Base-by-base conservation (phyloP, 2,329 filamentous ascomycete species). In the Paecilomyces fulvus region DNA sequence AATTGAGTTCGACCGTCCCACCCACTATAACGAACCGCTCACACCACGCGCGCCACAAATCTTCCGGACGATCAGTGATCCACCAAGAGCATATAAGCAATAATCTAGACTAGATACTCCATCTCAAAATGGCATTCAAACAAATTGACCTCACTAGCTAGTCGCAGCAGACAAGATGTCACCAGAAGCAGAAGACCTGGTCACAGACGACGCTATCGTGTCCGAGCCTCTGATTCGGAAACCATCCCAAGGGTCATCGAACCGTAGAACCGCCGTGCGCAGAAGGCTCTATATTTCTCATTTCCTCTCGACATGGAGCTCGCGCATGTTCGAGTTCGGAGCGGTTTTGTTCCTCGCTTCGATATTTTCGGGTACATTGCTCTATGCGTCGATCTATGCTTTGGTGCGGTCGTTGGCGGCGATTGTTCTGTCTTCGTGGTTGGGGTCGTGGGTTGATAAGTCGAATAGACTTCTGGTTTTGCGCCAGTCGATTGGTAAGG, bases 371-470 rank as follows among this genome's bases (percentile, higher is more conserved):
- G 71, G 76, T 0, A 88, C 85, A 0, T 73, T 90, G 21, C 75
- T 87, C 21, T 86, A 83, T 33, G 78, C 85, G 56, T 89, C 86
- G 0, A 72, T 86, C n/a, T 90, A 90, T 64, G 87, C 87, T 0
- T 71, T 90, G 6, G 74, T 79, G 4, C 80, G 87, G 21, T 78
- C 81, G 5, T 70, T 77, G 0, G 75, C 83, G 0, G 84, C 84
- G 0, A 79, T 86, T 3, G 28, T 83, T 0, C 72, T 88, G 6
- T 80, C 85, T 0, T 80, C 82, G 11, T 74, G 74, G 50, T 68
- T 90, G 5, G 87, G 87, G 1, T 64, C 66, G 1, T 77, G 76
- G 43, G 81, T 90, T 37, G 87, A 90, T 66, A 69, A 59, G 0
- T 75, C 74, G 4, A 67, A 82, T 56, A 76, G 83, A 0, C 70